Percentiles rank a stretch among this genome's conserved stretches.
Evolutionary conservation across 2,329 filamentous ascomycete species (phyloP).

Genomic region (Pseudogymnoascus sp.): DNA sequence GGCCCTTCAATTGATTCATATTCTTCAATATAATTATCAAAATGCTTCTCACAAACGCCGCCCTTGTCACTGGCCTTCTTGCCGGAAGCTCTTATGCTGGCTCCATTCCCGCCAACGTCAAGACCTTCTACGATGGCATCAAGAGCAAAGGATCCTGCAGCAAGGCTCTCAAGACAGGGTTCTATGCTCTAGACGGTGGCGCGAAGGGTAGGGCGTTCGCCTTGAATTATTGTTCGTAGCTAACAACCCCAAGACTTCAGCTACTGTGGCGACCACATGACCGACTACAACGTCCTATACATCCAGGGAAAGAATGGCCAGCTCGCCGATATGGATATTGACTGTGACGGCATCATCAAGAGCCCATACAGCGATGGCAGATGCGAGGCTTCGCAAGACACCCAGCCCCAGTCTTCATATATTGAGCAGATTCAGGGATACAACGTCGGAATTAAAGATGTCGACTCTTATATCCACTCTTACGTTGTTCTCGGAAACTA

Average conservation of each 20-base stretch:
- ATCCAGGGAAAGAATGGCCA: conserved; percentile 38
- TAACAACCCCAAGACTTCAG: conserved; percentile 26
- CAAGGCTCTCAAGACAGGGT: conserved; percentile 35
- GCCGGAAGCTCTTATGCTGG: conserved; percentile 14
- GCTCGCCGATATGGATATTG: conserved; percentile 52
- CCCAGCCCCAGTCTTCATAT: conserved; percentile 45
- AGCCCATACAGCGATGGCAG: conserved; percentile 38
- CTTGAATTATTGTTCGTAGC: conserved; percentile 7
- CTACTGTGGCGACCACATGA: conserved; percentile 44
- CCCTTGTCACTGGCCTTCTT: background rate
- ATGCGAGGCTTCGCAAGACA: conserved; percentile 40
- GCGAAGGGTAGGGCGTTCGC: conserved; percentile 30
- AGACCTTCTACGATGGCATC: conserved; percentile 38
- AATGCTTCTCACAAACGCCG: background rate
- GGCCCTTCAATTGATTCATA: background rate
- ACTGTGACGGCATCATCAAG: conserved; percentile 48
- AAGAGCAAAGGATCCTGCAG: conserved; percentile 35
- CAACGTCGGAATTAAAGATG: conserved; percentile 36
- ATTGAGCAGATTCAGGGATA: conserved; percentile 35
- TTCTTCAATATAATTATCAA: conserved; percentile 7
- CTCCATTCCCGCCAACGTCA: conserved; percentile 38
- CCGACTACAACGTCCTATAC: conserved; percentile 40
- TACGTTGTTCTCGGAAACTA: conserved; percentile 50
- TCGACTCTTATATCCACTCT: conserved; percentile 46
- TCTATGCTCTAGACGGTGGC: conserved; percentile 36